phyloP scores from a whole-genome alignment of 352 stramenopile species.

The Aphanomyces astaci region DNA sequence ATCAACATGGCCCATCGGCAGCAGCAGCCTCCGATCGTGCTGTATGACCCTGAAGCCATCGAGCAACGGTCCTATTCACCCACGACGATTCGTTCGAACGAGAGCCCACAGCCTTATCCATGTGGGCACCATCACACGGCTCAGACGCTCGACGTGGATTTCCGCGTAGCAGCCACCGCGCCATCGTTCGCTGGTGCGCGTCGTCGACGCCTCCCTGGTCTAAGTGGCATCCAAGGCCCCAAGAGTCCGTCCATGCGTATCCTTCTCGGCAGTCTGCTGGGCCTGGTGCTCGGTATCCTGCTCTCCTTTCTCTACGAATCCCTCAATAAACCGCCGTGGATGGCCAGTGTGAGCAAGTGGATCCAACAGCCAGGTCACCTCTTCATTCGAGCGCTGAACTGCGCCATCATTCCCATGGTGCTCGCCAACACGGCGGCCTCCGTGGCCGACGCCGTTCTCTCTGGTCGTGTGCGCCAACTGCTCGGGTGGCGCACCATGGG shows the following conservation, averaged over 20 bases:
- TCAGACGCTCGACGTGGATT: no score
- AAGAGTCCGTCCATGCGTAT: background rate
- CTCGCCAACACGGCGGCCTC: conserved; percentile 34
- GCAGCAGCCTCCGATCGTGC: no score
- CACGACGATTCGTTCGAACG: no score
- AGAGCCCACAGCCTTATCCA: no score
- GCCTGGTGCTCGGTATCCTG: background rate
- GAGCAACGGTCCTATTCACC: no score
- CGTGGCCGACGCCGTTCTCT: conserved; percentile 31
- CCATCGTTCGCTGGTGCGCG: no score
- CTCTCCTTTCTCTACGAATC: background rate
- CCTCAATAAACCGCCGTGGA: background rate
- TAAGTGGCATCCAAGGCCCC: background rate
- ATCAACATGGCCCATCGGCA: no score
- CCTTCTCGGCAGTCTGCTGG: background rate
- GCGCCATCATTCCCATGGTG: conserved; percentile 37
- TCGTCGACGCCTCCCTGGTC: no score
- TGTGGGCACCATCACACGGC: no score
- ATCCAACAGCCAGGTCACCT: conserved; percentile 32
- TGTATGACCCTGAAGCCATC: no score
- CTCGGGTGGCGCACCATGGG: conserved; percentile 8
- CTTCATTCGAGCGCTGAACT: conserved; percentile 43
- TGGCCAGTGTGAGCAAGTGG: conserved; percentile 16
- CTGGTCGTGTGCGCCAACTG: background rate
- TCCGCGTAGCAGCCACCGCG: no score